Base-by-base conservation (phyloP, 2,329 filamentous ascomycete genomes). In the Trichophyton simii region DNA sequence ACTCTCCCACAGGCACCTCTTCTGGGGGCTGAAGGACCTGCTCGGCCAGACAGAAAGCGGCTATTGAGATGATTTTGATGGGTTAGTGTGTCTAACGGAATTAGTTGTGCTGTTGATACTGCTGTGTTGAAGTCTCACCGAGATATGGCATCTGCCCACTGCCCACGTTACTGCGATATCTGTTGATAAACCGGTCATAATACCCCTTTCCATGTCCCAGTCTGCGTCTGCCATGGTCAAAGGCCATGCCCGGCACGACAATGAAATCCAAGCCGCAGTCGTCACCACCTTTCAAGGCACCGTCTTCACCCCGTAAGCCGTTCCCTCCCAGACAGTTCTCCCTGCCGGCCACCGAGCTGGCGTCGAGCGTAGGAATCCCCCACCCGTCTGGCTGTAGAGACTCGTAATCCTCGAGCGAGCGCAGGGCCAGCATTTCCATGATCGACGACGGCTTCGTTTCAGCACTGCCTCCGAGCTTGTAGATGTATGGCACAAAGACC, bases 161-260 rank as follows among this genome's bases (percentile, higher is more conserved):
- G 61, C 65, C 68, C 66, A 64, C 68, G 72, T 68, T 69, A 66
- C 74, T 73, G 73, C 80, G 72, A 81, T 91, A 95, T 67, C 87
- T 84, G 69, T 87, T 83, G 71, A 99, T 77, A 74, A 96, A 99
- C 73, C 86, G 88, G 77, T 99, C 94, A 79, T 99, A 99, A 77
- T 95, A 99, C 36, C 94, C 94, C 74, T 90, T 95, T 61, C 94
- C 94, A 74, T 99, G 94, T 46, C 94, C 94, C 20, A 97, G 81
- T 67, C 94, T 83, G 66, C 87, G 83, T 63, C 94, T 82, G 11
- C 77, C 77, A 2, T 79, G 79, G 72, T 96, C 91, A 74, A 99
- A 99, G 2, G 90, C 92, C 69, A 99, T 88, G 11, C 91, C 94
- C 0, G 94, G 94, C 79, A 97, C 83, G 31, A 99, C 80, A 65